Evolutionary conservation across 371 early-diverging fungal genomes (phyloP), one percentile per base, ranked within the genome.

Genomic region (Gilbertella persicaria): DNA sequence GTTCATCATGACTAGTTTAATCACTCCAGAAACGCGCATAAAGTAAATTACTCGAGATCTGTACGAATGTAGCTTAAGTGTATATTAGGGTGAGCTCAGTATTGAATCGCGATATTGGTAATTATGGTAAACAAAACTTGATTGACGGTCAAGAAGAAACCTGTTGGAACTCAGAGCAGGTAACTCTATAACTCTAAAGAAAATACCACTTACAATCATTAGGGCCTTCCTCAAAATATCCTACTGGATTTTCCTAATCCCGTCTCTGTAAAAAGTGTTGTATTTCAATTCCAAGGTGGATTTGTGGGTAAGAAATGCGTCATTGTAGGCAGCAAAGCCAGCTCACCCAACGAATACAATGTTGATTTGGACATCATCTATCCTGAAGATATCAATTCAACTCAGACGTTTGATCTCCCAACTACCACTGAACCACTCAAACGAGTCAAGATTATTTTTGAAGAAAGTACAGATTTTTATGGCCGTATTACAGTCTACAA

Each of bases 151-250:
- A 65, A 58, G 73, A 66, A 38, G 94, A 93, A 53, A 95, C 96
- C 0, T 96, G 97, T 71, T 96, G 97, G 97, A 95, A 95, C 76
- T 92, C 93, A 21, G 95, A 94, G 48, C 85, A 88, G 66, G 92
- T 87, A 80, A 62, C 5, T 37, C 26, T 51, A n/a, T 40, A 35
- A 30, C 4, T 19, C 17, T 3, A 12, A 4, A 35, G 3, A 20
- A 13, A 39, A 24, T 41, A 92, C n/a, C n/a, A n/a, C n/a, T n/a
- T n/a, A n/a, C 33, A 33, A 33, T 13, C 8, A 12, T 3, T 33
- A 33, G 85, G 94, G 92, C 17, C 63, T 84, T 16, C 90, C 93
- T 8, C 96, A 96, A 76, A 82, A 82, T 55, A 88, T 96, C 19
- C 60, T 82, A 13, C 38, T 94, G 1, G 90, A 92, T 54, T 91